Base-by-base conservation (phyloP, 2,329 filamentous ascomycete genomes). In the Chaetomium strumarium region DNA sequence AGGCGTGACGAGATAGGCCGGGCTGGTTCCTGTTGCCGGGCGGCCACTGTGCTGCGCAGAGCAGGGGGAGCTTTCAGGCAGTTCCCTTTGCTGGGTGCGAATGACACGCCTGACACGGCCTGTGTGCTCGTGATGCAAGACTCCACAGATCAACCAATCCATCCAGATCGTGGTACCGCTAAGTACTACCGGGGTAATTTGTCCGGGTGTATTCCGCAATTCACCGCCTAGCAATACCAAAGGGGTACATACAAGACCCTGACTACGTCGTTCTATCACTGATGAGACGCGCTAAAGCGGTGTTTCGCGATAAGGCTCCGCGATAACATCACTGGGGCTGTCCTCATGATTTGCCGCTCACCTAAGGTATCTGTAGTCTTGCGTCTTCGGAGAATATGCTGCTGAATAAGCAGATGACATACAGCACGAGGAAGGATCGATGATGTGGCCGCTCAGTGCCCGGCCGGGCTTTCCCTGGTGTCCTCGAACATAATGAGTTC, bases 281-380 rank as follows among this genome's bases (percentile, higher is more conserved):
- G 45, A 49, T 47, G 45, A 49, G 52, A 53, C 53, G 55, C 57
- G 53, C 59, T 58, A 55, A 49, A 56, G 55, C 52, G 53, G 53
- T 52, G 57, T 55, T 52, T 51, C 47, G 54, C 55, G 59, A 61
- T 61, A 61, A 56, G 55, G 51, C 54, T 51, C 49, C 37, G 46
- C 46, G 59, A 61, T 61, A 61, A 46, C 54, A 52, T 34, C 47
- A 54, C 48, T 47, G 16, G 17, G 10, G 12, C n/a, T 13, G 19
- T 13, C 34, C 14, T 37, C 34, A 37, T 37, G 13, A 37, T 37
- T n/a, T 14, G 14, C 14, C 34, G 14, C 14, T 5, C n/a, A n/a
- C n/a, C n/a, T n/a, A n/a, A n/a, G n/a, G n/a, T n/a, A n/a, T 24
- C 4, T 4, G 24, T 7, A n/a, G 13, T 14, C 38, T 40, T 40